Evolutionary conservation across 2,329 filamentous ascomycete species (phyloP), one percentile per base, ranked within the genome.

Genomic region (Colletotrichum lindemuthianum): DNA sequence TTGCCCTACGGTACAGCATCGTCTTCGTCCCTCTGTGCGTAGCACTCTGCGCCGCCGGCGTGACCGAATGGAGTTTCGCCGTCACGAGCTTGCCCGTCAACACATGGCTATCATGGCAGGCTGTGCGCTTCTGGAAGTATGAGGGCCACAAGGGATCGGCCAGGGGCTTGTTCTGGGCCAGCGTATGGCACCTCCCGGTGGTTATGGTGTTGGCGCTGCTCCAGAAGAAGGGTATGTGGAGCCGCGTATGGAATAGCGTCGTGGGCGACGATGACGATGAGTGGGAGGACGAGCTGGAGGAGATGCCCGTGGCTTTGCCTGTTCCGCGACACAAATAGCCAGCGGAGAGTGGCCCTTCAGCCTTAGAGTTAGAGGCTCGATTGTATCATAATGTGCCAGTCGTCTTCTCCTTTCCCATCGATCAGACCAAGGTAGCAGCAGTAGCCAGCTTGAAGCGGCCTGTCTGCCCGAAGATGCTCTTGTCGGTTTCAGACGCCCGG

Each of bases 171-270:
- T 99, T 99, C 77, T 99, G 96, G 96, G 94, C 96, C 2, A 97
- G 93, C 75, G 93, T 99, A 9, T 98, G 95, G 96, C 94, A 97
- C 79, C 77, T 99, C 51, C 96, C 96, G 0, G 91, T 90, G 33
- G 85, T 98, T 45, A 88, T 99, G 83, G 93, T 97, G 50, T 81
- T 97, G 66, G 95, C 93, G 3, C 90, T 98, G 77, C 86, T 91
- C 59, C 92, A 97, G 78, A 99, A 99, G 85, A 97, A 93, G 80
- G 95, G 94, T 0, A 85, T 97, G 78, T 96, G 92, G 93, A 86
- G 88, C 68, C 85, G 93, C 13, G 87, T 95, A n/a, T 95, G 91
- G 88, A 86, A 83, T 60, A 86, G 87, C 60, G 78, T 92, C 0
- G 81, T 87, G 59, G 91, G 90, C 0, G 78, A 81, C 59, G 82